Evolutionary conservation across 371 early-diverging fungal genomes (phyloP), one percentile per base, ranked within the genome.

Genomic region (Cokeromyces recurvatus): DNA sequence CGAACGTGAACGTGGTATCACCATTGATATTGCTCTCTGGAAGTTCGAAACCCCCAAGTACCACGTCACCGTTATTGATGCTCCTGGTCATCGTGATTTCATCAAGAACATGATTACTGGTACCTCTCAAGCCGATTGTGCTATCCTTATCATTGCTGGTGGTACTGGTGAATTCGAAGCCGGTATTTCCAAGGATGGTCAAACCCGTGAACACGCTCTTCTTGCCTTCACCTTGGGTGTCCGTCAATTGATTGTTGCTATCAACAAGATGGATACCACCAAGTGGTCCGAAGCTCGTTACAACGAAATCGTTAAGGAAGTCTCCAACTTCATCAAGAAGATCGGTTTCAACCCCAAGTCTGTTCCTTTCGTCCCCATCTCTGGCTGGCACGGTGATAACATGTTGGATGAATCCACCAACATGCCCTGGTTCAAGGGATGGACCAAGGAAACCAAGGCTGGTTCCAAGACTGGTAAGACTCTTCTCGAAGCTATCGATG

Each of bases 51-150:
- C 98, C 64, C 86, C 89, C 79, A 91, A 91, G 85, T 92, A 84
- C 85, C 75, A 88, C 74, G 90, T 94, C 63, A 95, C 95, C 72
- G 89, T 96, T 78, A 93, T 95, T 77, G 96, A 96, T 77, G 97
- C 98, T 65, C 99, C 99, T 45, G 99, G 99, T 41, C 99, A 99
- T 85, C 90, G 97, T 77, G 95, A 95, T 78, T 99, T 96, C 86
- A 95, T 99, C 82, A 91, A 93, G 85, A 98, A 95, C 92, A 98
- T 99, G 98, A 97, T 99, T 71, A 92, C 93, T 66, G 98, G 97
- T 79, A 94, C 68, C 45, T 68, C 68, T 53, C 83, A 81, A 89
- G 99, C 88, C 53, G 97, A 96, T 68, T 90, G 90, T 69, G 99
- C 94, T 69, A 85, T 99, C 63, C 86, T 99, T 55, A 92, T 98